Base-by-base conservation (phyloP, 208 protist species). In the Leishmania guyanensis region DNA sequence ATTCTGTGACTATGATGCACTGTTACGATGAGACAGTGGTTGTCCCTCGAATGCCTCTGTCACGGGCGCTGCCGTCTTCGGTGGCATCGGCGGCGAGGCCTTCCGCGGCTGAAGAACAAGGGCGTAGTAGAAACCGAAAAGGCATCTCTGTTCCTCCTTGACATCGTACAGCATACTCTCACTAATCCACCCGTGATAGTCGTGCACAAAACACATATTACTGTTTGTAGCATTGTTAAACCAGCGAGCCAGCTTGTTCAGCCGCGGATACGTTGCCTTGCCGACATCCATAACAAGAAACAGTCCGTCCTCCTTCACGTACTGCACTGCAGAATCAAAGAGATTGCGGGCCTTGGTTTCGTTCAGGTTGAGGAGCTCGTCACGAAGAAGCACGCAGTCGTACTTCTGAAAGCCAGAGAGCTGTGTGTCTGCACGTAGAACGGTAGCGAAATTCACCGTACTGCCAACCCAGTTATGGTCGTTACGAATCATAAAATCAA, bases 381-480 rank as follows among this genome's bases (percentile, higher is more conserved):
- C 90, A 66, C 93, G 89, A 33, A 97, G 86, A 5, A 97, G 79
- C 9, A 95, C 91, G 16, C 87, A 92, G 84, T 97, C 92, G 74
- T 95, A 95, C 82, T 93, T 93, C 4, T 60, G 53, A 69, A 95
- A 95, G 68, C 78, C 80, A 1, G 85, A 86, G 36, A 85, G 46
- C 64, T 87, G 80, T 51, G 77, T 86, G 60, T 90, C 87, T 17
- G 80, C 80, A 51, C 82, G 58, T n/a, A 94, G 84, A 16, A 95
- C 84, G 0, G 89, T 80, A 33, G 83, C 90, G 80, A 97, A 97
- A 65, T 86, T 95, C 62, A 97, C 90, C 36, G 88, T 85, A 54
- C 93, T 97, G 17, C 91, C 93, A 6, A 95, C 92, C 92, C 93
- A 97, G 75, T 95, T 90, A 70, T 95, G 87, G 79, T 97, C 93